Evolutionary conservation across 495 filamentous ascomycete genomes (phyloP), one percentile per base, ranked within the genome.

Genomic region (Echria macrotheca): DNA sequence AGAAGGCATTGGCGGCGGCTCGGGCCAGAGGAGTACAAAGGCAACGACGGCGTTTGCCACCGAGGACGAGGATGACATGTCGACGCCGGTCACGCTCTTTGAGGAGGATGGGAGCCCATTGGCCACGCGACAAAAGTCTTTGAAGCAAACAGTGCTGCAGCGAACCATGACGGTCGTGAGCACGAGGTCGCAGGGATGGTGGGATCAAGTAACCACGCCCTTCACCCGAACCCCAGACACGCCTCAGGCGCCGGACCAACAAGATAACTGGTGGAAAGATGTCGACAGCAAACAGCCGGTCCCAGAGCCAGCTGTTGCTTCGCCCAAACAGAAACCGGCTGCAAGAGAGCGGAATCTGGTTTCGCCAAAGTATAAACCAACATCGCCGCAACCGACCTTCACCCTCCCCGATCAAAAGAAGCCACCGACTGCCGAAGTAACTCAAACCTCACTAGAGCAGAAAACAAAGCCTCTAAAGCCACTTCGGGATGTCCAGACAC

Each of bases 121-220:
- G 12, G 33, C 37, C 18, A 42, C 52, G 8, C 53, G 50, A 9
- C 56, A 55, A 35, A 71, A 69, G 55, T 66, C 68, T 4, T 39
- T 56, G 19, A 64, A 58, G 44, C 45, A 53, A 28, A 65, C 58
- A 25, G 53, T 33, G 10, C 58, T 53, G 17, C 58, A 26, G n/a
- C 50, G 48, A 61, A 60, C 58, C 49, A 61, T 26, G 36, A 63
- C 54, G 46, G 64, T 10, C 37, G 77, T 76, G 31, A 75, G 80
- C 36, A 74, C 76, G 9, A 69, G 77, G 28, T 89, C 87, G 3
- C 76, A 79, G 28, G 88, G 88, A 9, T 96, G 90, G 90, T 96
- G 90, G 90, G 90, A 87, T 51, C 77, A 85, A 50, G 77, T 95
- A 33, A 83, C 83, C 1, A 89, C 89, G 1, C 90, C 90, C 0